phyloP scores from a whole-genome alignment of 1,284 basidiomycete species.

The Singerocomus inundabilis region DNA sequence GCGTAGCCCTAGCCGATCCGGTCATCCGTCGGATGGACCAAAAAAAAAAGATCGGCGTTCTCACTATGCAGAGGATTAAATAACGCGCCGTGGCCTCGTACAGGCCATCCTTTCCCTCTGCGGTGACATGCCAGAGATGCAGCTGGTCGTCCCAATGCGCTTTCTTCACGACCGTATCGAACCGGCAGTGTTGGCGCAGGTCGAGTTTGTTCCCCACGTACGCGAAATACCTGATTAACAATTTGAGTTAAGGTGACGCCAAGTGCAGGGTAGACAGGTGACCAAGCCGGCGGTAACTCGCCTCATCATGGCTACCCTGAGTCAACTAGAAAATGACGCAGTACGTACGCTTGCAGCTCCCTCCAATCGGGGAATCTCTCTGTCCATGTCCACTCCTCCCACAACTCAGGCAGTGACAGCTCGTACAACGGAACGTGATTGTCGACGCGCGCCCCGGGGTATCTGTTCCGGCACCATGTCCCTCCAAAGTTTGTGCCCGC shows the following conservation, averaged over 20 bases:
- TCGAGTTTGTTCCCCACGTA: slow-evolving; percentile 19
- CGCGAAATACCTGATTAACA: slow-evolving; percentile 12
- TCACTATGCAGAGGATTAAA: slow-evolving; percentile 16
- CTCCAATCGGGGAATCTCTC: slow-evolving; percentile 15
- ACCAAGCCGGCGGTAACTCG: too few species aligned
- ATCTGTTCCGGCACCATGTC: too few species aligned
- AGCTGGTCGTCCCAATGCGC: slow-evolving; percentile 17
- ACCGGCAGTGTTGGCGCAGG: slow-evolving; percentile 14
- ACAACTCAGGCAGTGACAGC: slow-evolving; percentile 14
- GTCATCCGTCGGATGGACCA: background rate
- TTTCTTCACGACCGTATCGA: slow-evolving; percentile 13
- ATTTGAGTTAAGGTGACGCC: too few species aligned
- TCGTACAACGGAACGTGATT: slow-evolving; percentile 19
- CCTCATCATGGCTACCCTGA: too few species aligned
- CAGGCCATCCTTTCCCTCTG: slow-evolving; percentile 4
- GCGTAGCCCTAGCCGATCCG: slow-evolving; percentile 4
- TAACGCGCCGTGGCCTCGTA: slow-evolving; percentile 9
- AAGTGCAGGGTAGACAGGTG: too few species aligned
- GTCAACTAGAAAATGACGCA: too few species aligned
- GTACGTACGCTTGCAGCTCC: slow-evolving; percentile 14
- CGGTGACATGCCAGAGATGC: slow-evolving; percentile 16
- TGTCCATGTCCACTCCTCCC: too few species aligned
- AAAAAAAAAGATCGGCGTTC: background rate
- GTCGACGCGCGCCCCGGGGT: slow-evolving; percentile 20
- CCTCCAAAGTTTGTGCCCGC: slow-evolving; percentile 20